Evolutionary conservation across 2,329 filamentous ascomycete genomes (phyloP).

Genomic region (Colletotrichum salicis): DNA sequence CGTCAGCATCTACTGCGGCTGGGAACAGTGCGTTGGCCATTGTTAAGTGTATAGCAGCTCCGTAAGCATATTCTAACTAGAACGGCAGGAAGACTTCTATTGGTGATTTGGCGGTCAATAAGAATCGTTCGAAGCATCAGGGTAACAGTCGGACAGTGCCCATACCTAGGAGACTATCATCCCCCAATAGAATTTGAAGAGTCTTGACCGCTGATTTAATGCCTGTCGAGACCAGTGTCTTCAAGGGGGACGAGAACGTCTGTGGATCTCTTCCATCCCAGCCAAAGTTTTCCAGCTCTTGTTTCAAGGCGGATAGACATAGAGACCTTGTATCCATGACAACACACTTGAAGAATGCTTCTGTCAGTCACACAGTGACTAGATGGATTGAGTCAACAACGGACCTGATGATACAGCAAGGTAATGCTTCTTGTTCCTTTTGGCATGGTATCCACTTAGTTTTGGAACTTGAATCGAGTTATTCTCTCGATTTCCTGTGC

Average conservation of each 20-base stretch:
- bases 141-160: neutral
- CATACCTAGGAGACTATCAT: conserved; percentile 46
- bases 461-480: conserved; percentile 46
- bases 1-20: conserved; percentile 40
- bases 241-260: conserved; percentile 43
- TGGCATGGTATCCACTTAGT: conserved; percentile 45
- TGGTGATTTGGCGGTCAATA: neutral
- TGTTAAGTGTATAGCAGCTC: conserved; percentile 46
- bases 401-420: conserved; percentile 51
- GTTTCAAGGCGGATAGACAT: conserved; percentile 50
- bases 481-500: conserved; percentile 51
- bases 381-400: neutral
- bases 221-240: conserved; percentile 49
- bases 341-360: conserved; percentile 43
- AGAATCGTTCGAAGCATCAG: no score
- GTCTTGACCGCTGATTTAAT: conserved; percentile 55
- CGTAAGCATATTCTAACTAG: conserved; percentile 51
- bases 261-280: conserved; percentile 44
- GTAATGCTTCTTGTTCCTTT: conserved; percentile 51
- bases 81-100: conserved; percentile 51
- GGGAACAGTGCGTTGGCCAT: conserved; percentile 52
- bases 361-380: neutral
- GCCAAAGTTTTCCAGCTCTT: conserved; percentile 45
- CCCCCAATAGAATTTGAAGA: conserved; percentile 49
- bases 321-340: conserved; percentile 52